Conservation (phyloP, 345 rosid genomes). For the Citrus sp. region DNA sequence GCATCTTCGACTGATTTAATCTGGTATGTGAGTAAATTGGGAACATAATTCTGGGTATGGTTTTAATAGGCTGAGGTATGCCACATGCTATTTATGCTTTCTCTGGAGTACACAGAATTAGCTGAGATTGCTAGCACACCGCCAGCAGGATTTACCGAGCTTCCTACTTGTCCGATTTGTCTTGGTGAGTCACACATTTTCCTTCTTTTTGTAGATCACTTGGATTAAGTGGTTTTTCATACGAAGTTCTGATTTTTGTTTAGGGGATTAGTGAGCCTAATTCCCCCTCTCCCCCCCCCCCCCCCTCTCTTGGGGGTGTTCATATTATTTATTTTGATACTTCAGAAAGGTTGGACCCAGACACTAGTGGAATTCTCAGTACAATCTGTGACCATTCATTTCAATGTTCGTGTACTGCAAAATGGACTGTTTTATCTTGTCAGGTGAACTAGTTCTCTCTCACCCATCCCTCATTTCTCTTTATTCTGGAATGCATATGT, state of each 20-base stretch:
- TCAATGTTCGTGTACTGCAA: constrained; percentile 87
- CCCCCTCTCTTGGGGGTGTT: too few relatives aligned
- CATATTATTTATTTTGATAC: background rate
- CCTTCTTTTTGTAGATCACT: background rate
- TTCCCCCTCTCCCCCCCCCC: too few relatives aligned
- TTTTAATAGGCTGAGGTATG: constrained; percentile 77
- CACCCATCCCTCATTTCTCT: background rate
- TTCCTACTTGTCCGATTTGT: constrained; percentile 91
- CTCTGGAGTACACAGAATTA: constrained; percentile 66
- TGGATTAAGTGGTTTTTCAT: background rate
- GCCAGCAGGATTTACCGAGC: constrained; percentile 64
- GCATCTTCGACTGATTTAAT: background rate
- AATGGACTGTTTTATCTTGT: constrained; percentile 93
- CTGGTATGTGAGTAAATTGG: background rate
- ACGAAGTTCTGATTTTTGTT: background rate
- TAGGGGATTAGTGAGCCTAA: background rate
- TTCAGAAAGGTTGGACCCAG: constrained; percentile 89
- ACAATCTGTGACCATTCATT: constrained; percentile 94
- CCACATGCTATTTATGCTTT: constrained; percentile 56
- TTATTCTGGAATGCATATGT: background rate
- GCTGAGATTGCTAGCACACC: constrained; percentile 64
- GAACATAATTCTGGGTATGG: background rate
- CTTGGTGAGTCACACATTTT: constrained; percentile 49
- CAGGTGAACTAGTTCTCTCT: constrained; percentile 47
- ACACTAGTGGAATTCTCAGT: constrained; percentile 81